Evolutionary conservation across 2,329 filamentous ascomycete species (phyloP).

Genomic region (Aciculosporium take): DNA sequence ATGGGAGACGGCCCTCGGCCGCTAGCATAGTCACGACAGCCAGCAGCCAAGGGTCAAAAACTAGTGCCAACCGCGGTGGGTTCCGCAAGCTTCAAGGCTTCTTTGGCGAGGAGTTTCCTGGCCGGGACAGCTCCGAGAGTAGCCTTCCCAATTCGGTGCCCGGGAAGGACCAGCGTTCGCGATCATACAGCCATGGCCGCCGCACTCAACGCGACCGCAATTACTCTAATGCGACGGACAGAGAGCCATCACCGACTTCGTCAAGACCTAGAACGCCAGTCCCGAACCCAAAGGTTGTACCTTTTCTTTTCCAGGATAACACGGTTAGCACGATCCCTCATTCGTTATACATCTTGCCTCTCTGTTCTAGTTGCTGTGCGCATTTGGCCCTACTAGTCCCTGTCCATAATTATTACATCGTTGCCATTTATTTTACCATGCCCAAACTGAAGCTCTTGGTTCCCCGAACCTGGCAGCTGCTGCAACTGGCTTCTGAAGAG

Average conservation of each 20-base stretch:
- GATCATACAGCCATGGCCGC: slow-evolving; percentile 46
- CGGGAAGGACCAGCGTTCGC: slow-evolving; percentile 46
- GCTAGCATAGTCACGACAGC: slow-evolving; percentile 68
- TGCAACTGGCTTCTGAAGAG: not conserved
- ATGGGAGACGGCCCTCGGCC: slow-evolving; percentile 72
- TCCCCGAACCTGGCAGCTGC: not conserved
- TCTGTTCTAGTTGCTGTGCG: not conserved
- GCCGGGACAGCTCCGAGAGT: slow-evolving; percentile 59
- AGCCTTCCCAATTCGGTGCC: slow-evolving; percentile 38
- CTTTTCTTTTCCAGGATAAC: slow-evolving; percentile 84
- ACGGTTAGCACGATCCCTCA: slow-evolving; percentile 37
- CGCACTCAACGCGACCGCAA: slow-evolving; percentile 57
- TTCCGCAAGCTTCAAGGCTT: slow-evolving; percentile 79
- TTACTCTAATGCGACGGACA: slow-evolving; percentile 62
- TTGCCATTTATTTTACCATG: slow-evolving; percentile 2
- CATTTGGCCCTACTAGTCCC: not conserved
- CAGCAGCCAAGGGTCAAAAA: slow-evolving; percentile 72
- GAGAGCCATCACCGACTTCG: slow-evolving; percentile 59
- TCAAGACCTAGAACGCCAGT: slow-evolving; percentile 74
- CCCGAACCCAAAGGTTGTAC: slow-evolving; percentile 83
- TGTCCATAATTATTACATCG: not conserved
- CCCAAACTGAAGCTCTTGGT: not conserved
- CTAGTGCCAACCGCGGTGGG: slow-evolving; percentile 54
- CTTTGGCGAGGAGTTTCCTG: slow-evolving; percentile 79
- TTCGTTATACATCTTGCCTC: slow-evolving; percentile 2